Evolutionary conservation across 2,329 filamentous ascomycete species (phyloP), one percentile per base, ranked within the genome.

Genomic region (Xylaria arbuscula): DNA sequence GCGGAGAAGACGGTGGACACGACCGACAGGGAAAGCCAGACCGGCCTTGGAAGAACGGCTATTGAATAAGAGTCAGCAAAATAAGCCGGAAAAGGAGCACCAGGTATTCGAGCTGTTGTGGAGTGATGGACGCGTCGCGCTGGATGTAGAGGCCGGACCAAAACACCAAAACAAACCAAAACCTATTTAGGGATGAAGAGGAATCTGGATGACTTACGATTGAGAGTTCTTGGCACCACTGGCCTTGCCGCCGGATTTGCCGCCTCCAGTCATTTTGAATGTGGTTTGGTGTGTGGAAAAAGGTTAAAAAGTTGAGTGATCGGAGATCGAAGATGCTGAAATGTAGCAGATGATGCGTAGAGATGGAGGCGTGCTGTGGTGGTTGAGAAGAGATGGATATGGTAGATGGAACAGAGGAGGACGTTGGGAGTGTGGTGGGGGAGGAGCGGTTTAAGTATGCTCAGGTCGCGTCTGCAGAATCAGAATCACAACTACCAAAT

Each of bases 191-290:
- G 0, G 28, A 66, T 67, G 56, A n/a, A 22, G 4, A 38, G 28
- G 17, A 40, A 74, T 64, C 59, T 58, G 54, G 64, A 66, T 69
- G 61, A 92, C 94, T 90, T 87, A 98, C 96, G 94, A 98, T 89
- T 98, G 96, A 81, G 96, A 93, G 89, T 92, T 97, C 93, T 99
- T 99, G 88, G 92, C 92, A 87, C 94, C 94, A 87, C 92, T 95
- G 88, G 95, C 94, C 92, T 98, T 98, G 91, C 96, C 96, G 86
- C 96, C 96, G 87, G 95, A 98, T 88, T 99, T 99, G 86, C 96
- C 96, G 85, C 95, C 95, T 90, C 95, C 95, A 93, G 96, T 97
- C 96, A 99, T 99, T 92, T 93, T 98, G 91, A 89, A 81, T 74
- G 75, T 80, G 75, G 76, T 76, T 76, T 72, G 73, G 75, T 72